These are phyloP conservation scores for Schoenoplectus tabernaemontani DNA, from an alignment of 202 grass and related monocot species.

Conservation along the genomic window DNA sequence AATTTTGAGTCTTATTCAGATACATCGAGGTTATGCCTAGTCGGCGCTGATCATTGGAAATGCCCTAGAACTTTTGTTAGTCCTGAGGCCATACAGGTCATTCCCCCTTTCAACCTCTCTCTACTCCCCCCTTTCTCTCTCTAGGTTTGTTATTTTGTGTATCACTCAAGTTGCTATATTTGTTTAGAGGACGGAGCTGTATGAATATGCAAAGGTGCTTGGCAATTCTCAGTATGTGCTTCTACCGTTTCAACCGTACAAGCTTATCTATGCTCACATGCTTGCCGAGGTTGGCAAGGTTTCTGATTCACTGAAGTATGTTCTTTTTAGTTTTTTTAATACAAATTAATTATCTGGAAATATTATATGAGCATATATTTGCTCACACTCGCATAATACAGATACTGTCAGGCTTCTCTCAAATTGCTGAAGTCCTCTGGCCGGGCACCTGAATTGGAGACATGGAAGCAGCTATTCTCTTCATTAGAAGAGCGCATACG, in stretches of 20 bases:
- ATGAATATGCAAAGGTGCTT: slow-evolving; percentile 94
- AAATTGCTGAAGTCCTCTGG: slow-evolving; percentile 79
- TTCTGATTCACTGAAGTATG: slow-evolving; percentile 81
- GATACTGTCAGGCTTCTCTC: slow-evolving; percentile 93
- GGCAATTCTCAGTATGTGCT: slow-evolving; percentile 96
- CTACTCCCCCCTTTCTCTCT: not conserved
- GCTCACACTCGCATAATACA: slow-evolving; percentile 32
- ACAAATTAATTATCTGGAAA: slow-evolving; percentile 2
- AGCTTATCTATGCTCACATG: slow-evolving; percentile 96
- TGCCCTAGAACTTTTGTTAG: slow-evolving; percentile 80
- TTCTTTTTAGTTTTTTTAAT: slow-evolving; percentile 14
- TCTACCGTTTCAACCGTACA: slow-evolving; percentile 87
- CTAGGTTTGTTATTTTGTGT: slow-evolving; percentile 5
- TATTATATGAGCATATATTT: slow-evolving; percentile 18
- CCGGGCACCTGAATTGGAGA: slow-evolving; percentile 82
- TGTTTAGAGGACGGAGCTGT: slow-evolving; percentile 87
- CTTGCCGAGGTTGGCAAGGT: slow-evolving; percentile 85
- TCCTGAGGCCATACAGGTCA: slow-evolving; percentile 89
- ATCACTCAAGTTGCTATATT: slow-evolving; percentile 32
- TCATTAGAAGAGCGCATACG: slow-evolving; percentile 83
- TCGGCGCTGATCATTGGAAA: slow-evolving; percentile 91
- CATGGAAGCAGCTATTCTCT: slow-evolving; percentile 74
- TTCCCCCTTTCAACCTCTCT: not conserved
- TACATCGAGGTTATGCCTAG: slow-evolving; percentile 80
- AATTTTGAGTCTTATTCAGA: slow-evolving; percentile 84